Percentiles rank a stretch among this genome's conserved stretches.
These are phyloP conservation scores for Blastocystis sp. DNA, from an alignment of 352 stramenopile species.

Conservation along the genomic window DNA sequence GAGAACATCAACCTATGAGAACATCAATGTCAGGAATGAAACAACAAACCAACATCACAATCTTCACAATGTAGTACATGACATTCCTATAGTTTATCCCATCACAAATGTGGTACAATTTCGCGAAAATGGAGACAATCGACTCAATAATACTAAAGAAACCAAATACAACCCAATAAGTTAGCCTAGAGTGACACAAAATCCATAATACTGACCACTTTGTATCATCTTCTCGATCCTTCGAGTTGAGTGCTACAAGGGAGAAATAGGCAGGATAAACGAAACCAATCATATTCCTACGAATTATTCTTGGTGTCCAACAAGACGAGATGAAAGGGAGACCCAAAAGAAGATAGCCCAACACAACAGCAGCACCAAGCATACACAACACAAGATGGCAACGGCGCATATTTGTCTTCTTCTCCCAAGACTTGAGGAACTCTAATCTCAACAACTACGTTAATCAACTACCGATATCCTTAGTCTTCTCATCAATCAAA, in stretches of 20 bases:
- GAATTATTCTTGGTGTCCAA: not conserved
- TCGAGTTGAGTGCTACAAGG: not conserved
- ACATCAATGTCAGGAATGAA: not conserved
- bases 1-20: not conserved
- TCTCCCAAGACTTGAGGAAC: not conserved
- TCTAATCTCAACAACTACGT: not conserved
- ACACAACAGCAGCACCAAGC: not conserved
- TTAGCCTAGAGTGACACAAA: not conserved
- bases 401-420: not conserved
- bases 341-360: not conserved
- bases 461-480: not conserved
- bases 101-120: not conserved
- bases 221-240: not conserved
- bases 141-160: not conserved
- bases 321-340: not conserved
- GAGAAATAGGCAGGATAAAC: not conserved
- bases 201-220: not conserved
- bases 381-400: not conserved
- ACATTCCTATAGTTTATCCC: not conserved
- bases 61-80: not conserved
- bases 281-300: not conserved
- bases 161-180: not conserved
- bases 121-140: not conserved
- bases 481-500: conserved; percentile 3
- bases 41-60: not conserved